A percentile compares a stretch with the other conserved stretches of the same genome.
Evolutionary conservation across 805 yeast genomes (phyloP).

Genomic region (Sugiyamaella valdiviana): DNA sequence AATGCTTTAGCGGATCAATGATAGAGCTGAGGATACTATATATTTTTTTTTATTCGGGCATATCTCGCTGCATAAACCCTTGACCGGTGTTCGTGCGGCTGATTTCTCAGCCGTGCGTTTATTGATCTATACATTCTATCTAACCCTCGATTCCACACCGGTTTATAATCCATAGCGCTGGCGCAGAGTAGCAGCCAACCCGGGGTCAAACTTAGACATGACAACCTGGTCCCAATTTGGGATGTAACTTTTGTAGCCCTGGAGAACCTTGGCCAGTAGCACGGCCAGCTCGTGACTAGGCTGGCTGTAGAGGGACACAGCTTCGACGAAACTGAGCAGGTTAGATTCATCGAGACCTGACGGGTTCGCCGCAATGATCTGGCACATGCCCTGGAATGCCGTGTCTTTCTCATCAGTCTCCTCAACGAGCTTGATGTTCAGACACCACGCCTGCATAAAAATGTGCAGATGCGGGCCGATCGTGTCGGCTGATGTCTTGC

Average conservation of each 20-base stretch:
- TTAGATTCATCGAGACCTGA: slow-evolving; percentile 47
- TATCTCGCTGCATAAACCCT: not conserved
- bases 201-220: slow-evolving; percentile 21
- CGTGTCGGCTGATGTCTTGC: slow-evolving; percentile 53
- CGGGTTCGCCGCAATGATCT: slow-evolving; percentile 60
- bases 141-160: slow-evolving; percentile 18
- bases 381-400: slow-evolving; percentile 78
- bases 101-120: no score
- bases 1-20: not conserved
- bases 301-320: slow-evolving; percentile 39
- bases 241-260: slow-evolving; percentile 26
- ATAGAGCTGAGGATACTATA: not conserved
- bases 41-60: not conserved
- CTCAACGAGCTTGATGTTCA: slow-evolving; percentile 55
- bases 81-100: no score
- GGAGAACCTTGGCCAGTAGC: slow-evolving; percentile 21
- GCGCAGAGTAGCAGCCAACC: slow-evolving; percentile 16
- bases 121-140: no score
- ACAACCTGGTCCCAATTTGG: slow-evolving; percentile 24
- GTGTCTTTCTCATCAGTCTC: slow-evolving; percentile 87
- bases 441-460: slow-evolving; percentile 64
- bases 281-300: slow-evolving; percentile 21
- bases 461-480: slow-evolving; percentile 54
- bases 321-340: slow-evolving; percentile 48
- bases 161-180: slow-evolving; percentile 17